Evolutionary conservation across 306 rosid genomes (phyloP), one percentile per base, ranked within the genome.

Genomic region (Abrus precatorius): DNA sequence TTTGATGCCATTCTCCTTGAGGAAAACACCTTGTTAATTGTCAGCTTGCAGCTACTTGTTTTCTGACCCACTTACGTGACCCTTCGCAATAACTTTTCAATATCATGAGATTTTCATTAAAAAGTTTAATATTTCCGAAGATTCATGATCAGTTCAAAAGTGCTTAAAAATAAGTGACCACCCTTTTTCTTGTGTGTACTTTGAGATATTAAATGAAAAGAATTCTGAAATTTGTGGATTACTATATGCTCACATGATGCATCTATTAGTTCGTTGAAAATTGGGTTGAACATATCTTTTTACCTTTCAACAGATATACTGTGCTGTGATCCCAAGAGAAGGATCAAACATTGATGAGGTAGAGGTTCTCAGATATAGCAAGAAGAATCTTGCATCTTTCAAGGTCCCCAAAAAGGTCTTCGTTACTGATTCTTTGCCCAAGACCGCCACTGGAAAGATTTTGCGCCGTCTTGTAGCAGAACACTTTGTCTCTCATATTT

Each of bases 361-460:
- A 38, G 92, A 85, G 80, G 90, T 91, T 84, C n/a, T 85, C 30
- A 84, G 81, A 14, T 85, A 71, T 76, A 84, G 97, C 90, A 93
- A 90, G 87, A 90, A 91, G 81, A 93, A 93, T 61, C 93, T 93
- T 12, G 94, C 99, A 14, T 63, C 93, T 6, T 95, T 93, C 73
- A 95, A 90, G 86, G 94, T 91, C 49, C 95, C 99, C 14, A 95
- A 95, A 77, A 91, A 72, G 85, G 94, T 89, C 6, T 91, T 81
- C 89, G 53, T 93, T 44, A 85, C 99, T 1, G 97, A 91, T 61
- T 85, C 91, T 36, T 78, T 95, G 28, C 99, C 99, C 0, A 93
- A 93, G 80, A 95, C 99, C 0, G 95, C 97, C 20, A 83, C 94
- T 0, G 97, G 97, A 29, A 95, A 95, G 81, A 90, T 95, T 80